Conservation (phyloP, 805 yeast genomes). For the Cyberlindnera saturnus region DNA sequence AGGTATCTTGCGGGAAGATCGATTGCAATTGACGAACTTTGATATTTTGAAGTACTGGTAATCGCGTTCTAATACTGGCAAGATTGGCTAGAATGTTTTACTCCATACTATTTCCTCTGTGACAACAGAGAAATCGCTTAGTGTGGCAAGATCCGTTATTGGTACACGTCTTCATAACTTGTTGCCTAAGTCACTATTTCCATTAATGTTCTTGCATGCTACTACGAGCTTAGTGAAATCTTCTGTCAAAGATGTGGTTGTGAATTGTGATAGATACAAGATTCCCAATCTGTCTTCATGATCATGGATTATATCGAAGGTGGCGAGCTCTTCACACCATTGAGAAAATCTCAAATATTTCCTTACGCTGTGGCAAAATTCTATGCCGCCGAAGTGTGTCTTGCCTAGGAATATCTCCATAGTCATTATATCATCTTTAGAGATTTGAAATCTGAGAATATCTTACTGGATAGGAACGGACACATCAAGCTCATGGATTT, state of each 20-base stretch:
- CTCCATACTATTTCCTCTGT: not conserved
- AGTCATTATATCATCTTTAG: slow-evolving; percentile 83
- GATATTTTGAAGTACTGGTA: not conserved
- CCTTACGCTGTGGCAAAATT: slow-evolving; percentile 98
- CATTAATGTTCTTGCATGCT: not conserved
- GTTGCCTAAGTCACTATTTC: not conserved
- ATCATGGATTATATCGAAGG: slow-evolving; percentile 98
- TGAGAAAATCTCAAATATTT: slow-evolving; percentile 84
- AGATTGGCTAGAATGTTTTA: not conserved
- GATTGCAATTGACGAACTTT: not conserved
- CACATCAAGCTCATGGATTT: slow-evolving; percentile 92
- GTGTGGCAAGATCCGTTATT: not conserved
- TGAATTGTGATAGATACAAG: too few species aligned
- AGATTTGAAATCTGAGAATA: slow-evolving; percentile 92
- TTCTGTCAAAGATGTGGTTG: too few species aligned
- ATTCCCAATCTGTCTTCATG: slow-evolving; percentile 79
- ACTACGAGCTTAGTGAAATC: not conserved
- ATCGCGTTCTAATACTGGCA: not conserved
- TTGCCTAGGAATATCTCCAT: slow-evolving; percentile 88
- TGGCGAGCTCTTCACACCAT: slow-evolving; percentile 83
- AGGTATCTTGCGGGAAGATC: not conserved
- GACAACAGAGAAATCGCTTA: not conserved
- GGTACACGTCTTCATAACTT: not conserved
- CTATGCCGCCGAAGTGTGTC: slow-evolving; percentile 91
- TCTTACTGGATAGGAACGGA: slow-evolving; percentile 80